A percentile compares a stretch with the other conserved stretches of the same genome.
Evolutionary conservation across 2,329 filamentous ascomycete species (phyloP).

Genomic region (Alternaria panax): DNA sequence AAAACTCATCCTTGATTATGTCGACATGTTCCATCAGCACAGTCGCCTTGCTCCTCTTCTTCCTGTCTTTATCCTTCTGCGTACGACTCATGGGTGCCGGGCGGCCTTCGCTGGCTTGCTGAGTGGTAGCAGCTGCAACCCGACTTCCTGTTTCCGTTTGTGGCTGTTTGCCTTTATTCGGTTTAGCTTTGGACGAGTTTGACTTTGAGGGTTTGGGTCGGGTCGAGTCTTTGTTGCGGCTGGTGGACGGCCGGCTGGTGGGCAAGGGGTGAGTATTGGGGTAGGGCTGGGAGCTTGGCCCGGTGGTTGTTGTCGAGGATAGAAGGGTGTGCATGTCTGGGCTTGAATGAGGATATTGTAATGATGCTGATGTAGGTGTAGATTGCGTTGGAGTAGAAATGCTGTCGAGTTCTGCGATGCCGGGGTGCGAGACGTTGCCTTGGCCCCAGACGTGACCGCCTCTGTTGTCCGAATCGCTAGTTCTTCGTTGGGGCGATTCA

Average conservation of each 20-base stretch:
- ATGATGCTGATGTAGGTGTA: conserved; percentile 24
- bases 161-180: conserved; percentile 2
- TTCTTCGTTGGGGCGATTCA: conserved; percentile 8
- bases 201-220: conserved; percentile 4
- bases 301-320: neutral
- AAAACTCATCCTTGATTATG: conserved; percentile 95
- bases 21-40: conserved; percentile 87
- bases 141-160: conserved; percentile 22
- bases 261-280: neutral
- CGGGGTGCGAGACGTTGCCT: conserved; percentile 19
- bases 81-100: conserved; percentile 70
- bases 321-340: conserved; percentile 15
- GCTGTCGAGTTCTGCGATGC: conserved; percentile 30
- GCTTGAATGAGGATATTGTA: conserved; percentile 12
- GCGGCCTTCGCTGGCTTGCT: conserved; percentile 46
- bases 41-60: conserved; percentile 78
- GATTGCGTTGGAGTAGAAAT: conserved; percentile 29
- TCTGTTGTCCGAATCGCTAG: conserved; percentile 22
- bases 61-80: conserved; percentile 83
- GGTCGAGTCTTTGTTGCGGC: conserved; percentile 1
- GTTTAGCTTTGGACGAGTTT: neutral
- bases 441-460: conserved; percentile 16
- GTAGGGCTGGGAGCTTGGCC: conserved; percentile 6
- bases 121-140: conserved; percentile 17
- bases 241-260: conserved; percentile 12